phyloP scores from a whole-genome alignment of 1,284 basidiomycete genomes.

The Mycena sp. region DNA sequence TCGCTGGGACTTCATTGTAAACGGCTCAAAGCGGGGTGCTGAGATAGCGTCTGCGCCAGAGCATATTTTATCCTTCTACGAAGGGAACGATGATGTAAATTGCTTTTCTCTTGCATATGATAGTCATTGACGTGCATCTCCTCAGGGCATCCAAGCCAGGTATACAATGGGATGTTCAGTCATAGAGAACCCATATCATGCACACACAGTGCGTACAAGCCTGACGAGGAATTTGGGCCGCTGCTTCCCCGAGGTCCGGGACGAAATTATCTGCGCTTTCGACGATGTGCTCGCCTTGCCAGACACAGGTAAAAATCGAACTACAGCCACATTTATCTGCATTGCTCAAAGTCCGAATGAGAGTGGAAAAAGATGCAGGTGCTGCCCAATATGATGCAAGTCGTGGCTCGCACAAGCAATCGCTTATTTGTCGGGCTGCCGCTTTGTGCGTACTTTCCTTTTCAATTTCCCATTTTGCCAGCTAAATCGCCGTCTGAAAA shows the following conservation, averaged over 20 bases:
- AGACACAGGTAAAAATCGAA: neutral
- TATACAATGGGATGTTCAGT: conserved; percentile 27
- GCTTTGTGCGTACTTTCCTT: conserved; percentile 2
- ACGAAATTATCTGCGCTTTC: conserved; percentile 13
- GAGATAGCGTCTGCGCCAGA: neutral
- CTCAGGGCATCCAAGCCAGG: conserved; percentile 20
- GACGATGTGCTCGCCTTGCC: conserved; percentile 17
- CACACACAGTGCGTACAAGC: conserved; percentile 27
- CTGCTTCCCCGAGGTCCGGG: conserved; percentile 14
- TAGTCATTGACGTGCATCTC: neutral
- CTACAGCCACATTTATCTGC: neutral
- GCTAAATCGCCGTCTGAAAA: neutral
- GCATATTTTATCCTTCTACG: conserved; percentile 4
- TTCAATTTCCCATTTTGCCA: neutral
- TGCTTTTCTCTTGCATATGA: neutral
- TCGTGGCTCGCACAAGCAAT: conserved; percentile 21
- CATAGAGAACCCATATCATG: conserved; percentile 26
- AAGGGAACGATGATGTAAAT: neutral
- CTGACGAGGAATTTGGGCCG: conserved; percentile 29
- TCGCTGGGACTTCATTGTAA: conserved; percentile 10
- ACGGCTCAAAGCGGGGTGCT: neutral
- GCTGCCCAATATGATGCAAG: conserved; percentile 16
- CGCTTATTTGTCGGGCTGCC: conserved; percentile 26
- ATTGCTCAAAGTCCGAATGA: neutral
- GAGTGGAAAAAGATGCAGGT: conserved; percentile 33